A percentile compares a stretch with the other conserved stretches of the same genome.
Conservation (phyloP, 1,139 yeast species). For the Zygotorulaspora mrakii region DNA sequence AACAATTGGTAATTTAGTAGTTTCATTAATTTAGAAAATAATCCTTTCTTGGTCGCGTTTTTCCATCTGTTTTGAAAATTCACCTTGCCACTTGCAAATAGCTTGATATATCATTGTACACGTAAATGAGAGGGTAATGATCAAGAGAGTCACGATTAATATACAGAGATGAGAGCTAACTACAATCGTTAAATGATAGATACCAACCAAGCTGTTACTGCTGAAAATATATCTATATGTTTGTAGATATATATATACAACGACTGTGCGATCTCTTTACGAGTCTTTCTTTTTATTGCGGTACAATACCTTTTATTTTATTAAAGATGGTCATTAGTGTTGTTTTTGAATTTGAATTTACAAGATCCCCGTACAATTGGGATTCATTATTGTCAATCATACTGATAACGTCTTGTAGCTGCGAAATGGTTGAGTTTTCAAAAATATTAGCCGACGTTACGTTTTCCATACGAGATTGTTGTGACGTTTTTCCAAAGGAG, state of each 20-base stretch:
- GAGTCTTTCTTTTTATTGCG: too few species aligned
- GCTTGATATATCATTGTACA: conserved; percentile 1
- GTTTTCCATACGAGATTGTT: conserved; percentile 8
- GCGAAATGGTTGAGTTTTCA: conserved; percentile 16
- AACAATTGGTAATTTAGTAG: background rate
- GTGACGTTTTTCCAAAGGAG: conserved; percentile 6
- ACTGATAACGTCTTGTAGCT: conserved; percentile 17
- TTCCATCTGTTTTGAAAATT: background rate
- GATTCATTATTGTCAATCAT: conserved; percentile 22
- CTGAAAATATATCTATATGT: too few species aligned
- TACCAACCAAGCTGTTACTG: too few species aligned
- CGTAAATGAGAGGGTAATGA: conserved; percentile 10
- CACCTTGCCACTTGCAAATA: conserved; percentile 2
- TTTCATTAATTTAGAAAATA: background rate
- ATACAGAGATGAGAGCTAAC: too few species aligned
- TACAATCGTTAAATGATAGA: too few species aligned
- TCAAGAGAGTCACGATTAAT: background rate
- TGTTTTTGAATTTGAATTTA: conserved; percentile 13
- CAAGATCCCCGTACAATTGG: conserved; percentile 15
- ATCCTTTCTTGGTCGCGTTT: conserved; percentile 6
- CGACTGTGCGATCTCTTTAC: too few species aligned
- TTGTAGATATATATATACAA: too few species aligned
- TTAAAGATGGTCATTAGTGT: conserved; percentile 14
- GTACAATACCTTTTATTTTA: conserved; percentile 16
- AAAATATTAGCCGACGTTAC: conserved; percentile 18